Conservation (phyloP, 306 rosid species). For the Malus domestica region ASM211411v1 NC_041792.1:10993907-10994406, state of each 20-base stretch:
- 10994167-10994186: conserved; percentile 40
- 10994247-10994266: conserved; percentile 34
- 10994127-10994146: conserved; percentile 43
- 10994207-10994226: conserved; percentile 35
- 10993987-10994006: conserved; percentile 25
- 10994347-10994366: conserved; percentile 53
- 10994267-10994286: conserved; percentile 59
- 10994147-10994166: conserved; percentile 61
- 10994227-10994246: conserved; percentile 49
- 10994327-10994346: conserved; percentile 96
- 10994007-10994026: conserved; percentile 29
- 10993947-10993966: conserved; percentile 37
- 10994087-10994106: conserved; percentile 20
- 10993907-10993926: conserved; percentile 27
- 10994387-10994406: background rate
- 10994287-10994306: conserved; percentile 46
- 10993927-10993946: conserved; percentile 36
- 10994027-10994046: conserved; percentile 22
- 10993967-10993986: conserved; percentile 30
- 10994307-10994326: conserved; percentile 66
- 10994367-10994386: conserved; percentile 12
- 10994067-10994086: conserved; percentile 15
- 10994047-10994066: conserved; percentile 11
- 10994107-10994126: conserved; percentile 28
- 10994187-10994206: conserved; percentile 41